phyloP scores from a whole-genome alignment of 176 grass and related monocot genomes.

The Cocos nucifera region DNA sequence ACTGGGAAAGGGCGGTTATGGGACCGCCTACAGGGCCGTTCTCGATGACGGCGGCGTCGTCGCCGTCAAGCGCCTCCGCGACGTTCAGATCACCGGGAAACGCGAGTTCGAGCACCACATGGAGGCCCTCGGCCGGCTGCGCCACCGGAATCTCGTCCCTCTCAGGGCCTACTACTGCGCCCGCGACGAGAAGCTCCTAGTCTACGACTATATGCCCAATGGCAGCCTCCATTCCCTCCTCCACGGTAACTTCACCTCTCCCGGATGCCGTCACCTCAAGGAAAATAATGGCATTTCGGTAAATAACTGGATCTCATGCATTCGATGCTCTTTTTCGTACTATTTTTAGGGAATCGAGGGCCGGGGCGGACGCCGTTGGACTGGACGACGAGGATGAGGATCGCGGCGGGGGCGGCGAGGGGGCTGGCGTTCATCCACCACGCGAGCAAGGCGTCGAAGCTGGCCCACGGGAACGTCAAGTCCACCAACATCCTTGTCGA shows the following conservation, averaged over 20 bases:
- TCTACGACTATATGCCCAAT: slow-evolving; percentile 97
- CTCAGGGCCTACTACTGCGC: slow-evolving; percentile 89
- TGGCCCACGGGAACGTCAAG: slow-evolving; percentile 89
- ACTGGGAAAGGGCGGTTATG: slow-evolving; percentile 83
- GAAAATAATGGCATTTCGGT: too few species aligned
- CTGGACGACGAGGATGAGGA: slow-evolving; percentile 60
- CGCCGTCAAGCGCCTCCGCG: slow-evolving; percentile 84
- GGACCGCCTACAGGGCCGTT: slow-evolving; percentile 83
- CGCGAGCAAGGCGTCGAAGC: slow-evolving; percentile 43
- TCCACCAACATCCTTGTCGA: slow-evolving; percentile 82
- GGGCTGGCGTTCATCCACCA: slow-evolving; percentile 92
- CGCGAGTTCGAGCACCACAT: slow-evolving; percentile 93
- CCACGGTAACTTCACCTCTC: slow-evolving; percentile 34
- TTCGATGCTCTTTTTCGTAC: too few species aligned
- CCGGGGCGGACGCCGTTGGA: slow-evolving; percentile 72
- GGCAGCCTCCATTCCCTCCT: slow-evolving; percentile 84
- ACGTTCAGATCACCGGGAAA: slow-evolving; percentile 37
- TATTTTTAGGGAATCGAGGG: slow-evolving; percentile 57
- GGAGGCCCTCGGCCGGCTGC: slow-evolving; percentile 52
- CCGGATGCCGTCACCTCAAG: too few species aligned
- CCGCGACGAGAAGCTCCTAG: slow-evolving; percentile 93
- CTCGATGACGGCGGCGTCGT: slow-evolving; percentile 73
- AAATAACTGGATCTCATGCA: too few species aligned
- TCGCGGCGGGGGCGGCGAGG: slow-evolving; percentile 48
- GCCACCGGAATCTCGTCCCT: slow-evolving; percentile 65